Evolutionary conservation across 768 basidiomycete genomes (phyloP), one percentile per base, ranked within the genome.

Genomic region (Lactarius trivialis): DNA sequence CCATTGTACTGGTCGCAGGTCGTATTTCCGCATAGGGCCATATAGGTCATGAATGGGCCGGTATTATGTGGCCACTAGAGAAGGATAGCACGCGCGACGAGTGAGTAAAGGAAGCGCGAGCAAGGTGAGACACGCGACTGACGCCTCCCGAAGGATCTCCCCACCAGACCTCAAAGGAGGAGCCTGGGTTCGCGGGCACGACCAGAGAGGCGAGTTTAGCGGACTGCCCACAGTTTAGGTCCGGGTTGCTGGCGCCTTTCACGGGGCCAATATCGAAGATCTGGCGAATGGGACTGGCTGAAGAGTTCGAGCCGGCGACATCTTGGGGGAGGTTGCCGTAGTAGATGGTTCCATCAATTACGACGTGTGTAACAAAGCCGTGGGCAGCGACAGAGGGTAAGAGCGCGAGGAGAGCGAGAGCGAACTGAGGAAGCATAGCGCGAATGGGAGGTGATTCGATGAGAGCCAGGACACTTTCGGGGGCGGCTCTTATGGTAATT

Each of bases 41-140:
- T 79, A 70, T 91, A 91, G 37, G 86, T 89, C 73, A 90, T 73
- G 72, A 89, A 74, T 4, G 89, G 89, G 4, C 89, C 89, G 28
- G 75, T 84, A 61, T 86, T 74, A 67, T 88, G 82, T 1, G 76
- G 77, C 82, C 79, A 82, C 74, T 45, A 48, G 45, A 48, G 14
- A 41, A n/a, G 19, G 19, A 39, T 8, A 24, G 2, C 24, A 17
- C 41, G 24, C 53, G 37, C 50, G 28, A 15, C 19, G 5, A 7
- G 41, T 33, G 19, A 45, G 57, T 54, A 36, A 28, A 21, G 19
- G n/a, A 39, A 19, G 28, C 11, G 30, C 17, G 5, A 6, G 26
- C 0, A 50, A 34, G 21, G 45, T 39, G 33, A 19, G 28, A 41
- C 39, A 21, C 0, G 43, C 24, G 9, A 68, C 71, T 64, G 41